Evolutionary conservation across 2,329 filamentous ascomycete genomes (phyloP).

Genomic region (Monilinia aucupariae): DNA sequence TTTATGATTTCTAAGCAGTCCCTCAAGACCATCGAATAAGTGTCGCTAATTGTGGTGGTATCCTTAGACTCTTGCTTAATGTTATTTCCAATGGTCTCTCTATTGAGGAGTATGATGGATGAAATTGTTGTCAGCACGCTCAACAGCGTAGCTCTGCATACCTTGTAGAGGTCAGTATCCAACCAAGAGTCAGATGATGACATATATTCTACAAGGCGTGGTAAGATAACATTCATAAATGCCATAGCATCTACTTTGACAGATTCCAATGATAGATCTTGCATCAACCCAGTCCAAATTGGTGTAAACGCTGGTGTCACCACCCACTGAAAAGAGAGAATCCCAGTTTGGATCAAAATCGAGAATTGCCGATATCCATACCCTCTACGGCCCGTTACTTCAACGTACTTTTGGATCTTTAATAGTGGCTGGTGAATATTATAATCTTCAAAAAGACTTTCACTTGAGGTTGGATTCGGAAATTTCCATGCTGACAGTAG

Average conservation of each 20-base stretch:
- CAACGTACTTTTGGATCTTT: slow-evolving; percentile 36
- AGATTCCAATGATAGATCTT: slow-evolving; percentile 34
- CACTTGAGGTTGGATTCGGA: slow-evolving; percentile 35
- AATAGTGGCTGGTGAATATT: slow-evolving; percentile 33
- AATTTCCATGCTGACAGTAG: slow-evolving; percentile 37
- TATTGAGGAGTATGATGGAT: slow-evolving; percentile 35
- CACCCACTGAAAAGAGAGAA: slow-evolving; percentile 42
- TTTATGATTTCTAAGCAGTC: background rate
- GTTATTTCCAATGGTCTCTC: background rate
- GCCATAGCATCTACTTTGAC: slow-evolving; percentile 36
- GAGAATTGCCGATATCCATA: slow-evolving; percentile 39
- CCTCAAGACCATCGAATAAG: slow-evolving; percentile 3
- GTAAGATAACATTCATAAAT: slow-evolving; percentile 38
- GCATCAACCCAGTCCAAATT: slow-evolving; percentile 40
- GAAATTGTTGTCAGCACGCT: slow-evolving; percentile 41
- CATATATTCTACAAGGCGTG: slow-evolving; percentile 26
- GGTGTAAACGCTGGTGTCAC: slow-evolving; percentile 39
- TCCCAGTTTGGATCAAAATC: slow-evolving; percentile 35
- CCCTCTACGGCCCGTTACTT: slow-evolving; percentile 32
- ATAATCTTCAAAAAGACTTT: slow-evolving; percentile 25
- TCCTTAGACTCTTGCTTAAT: background rate
- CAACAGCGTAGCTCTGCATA: slow-evolving; percentile 37
- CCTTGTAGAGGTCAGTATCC: slow-evolving; percentile 17
- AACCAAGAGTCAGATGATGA: background rate
- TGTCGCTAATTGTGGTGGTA: background rate